Evolutionary conservation across 2,329 filamentous ascomycete genomes (phyloP).

Genomic region (Coniochaeta prunicola): DNA sequence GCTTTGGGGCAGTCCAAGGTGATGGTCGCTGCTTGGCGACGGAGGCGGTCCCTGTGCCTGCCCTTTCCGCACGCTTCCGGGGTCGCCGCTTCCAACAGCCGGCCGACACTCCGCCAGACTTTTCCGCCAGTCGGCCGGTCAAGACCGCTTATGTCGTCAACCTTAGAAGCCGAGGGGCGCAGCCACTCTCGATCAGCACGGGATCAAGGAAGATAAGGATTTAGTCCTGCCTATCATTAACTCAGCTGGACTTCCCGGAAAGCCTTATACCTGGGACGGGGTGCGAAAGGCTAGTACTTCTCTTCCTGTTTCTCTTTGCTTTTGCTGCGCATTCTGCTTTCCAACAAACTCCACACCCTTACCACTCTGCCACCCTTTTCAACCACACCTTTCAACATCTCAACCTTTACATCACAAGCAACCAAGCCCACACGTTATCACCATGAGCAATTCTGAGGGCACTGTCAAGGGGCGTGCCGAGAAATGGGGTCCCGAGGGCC

Average conservation of each 20-base stretch:
- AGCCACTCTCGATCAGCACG: not conserved
- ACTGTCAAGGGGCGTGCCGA: not conserved
- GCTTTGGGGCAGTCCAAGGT: not conserved
- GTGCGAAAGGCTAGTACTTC: not conserved
- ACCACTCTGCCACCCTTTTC: not conserved
- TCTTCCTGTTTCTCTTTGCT: not conserved
- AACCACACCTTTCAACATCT: not conserved
- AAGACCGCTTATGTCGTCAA: too few relatives aligned
- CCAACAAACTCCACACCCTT: not conserved
- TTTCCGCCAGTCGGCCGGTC: not conserved
- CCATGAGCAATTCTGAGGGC: not conserved
- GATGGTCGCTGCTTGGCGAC: not conserved
- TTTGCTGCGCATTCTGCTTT: not conserved
- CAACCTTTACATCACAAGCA: not conserved
- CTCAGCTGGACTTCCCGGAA: not conserved
- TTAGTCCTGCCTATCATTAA: not conserved
- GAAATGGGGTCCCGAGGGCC: not conserved
- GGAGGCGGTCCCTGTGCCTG: not conserved
- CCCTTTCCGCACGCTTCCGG: not conserved
- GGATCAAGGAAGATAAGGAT: slow-evolving; percentile 2
- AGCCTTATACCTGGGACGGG: not conserved
- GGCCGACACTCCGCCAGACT: not conserved
- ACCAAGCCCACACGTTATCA: slow-evolving; percentile 15
- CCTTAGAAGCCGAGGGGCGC: too few relatives aligned
- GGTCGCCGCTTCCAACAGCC: not conserved